phyloP scores from a whole-genome alignment of 208 protist species.

The Tritrichomonas foetus region DNA sequence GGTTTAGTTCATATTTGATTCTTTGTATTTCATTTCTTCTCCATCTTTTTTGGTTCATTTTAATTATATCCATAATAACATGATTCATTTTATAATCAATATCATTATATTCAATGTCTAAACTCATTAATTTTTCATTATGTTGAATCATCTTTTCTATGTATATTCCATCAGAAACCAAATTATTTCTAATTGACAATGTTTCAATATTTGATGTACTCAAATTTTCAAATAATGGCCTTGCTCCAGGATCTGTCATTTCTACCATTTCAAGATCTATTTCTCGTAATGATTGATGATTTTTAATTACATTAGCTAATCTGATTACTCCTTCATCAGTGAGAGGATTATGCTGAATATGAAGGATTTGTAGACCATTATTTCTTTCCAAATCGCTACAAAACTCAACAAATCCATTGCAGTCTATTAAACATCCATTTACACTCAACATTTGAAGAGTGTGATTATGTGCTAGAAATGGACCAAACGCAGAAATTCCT shows the following conservation, averaged over 20 bases:
- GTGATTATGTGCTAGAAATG: background rate
- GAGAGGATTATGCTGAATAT: background rate
- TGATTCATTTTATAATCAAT: background rate
- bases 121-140: background rate
- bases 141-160: background rate
- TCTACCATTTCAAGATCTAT: background rate
- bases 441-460: background rate
- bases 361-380: background rate
- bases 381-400: background rate
- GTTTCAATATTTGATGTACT: background rate
- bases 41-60: background rate
- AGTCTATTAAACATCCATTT: background rate
- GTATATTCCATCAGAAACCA: background rate
- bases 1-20: too few species aligned
- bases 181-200: background rate
- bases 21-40: too few species aligned
- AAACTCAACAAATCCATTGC: background rate
- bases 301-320: background rate
- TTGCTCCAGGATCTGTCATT: background rate
- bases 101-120: background rate
- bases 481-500: background rate
- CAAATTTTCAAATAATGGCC: background rate
- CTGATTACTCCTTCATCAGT: background rate
- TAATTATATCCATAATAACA: background rate
- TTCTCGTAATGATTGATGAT: background rate